phyloP scores from a whole-genome alignment of 345 rosid species.

The Gynandropsis gynandra region DNA sequence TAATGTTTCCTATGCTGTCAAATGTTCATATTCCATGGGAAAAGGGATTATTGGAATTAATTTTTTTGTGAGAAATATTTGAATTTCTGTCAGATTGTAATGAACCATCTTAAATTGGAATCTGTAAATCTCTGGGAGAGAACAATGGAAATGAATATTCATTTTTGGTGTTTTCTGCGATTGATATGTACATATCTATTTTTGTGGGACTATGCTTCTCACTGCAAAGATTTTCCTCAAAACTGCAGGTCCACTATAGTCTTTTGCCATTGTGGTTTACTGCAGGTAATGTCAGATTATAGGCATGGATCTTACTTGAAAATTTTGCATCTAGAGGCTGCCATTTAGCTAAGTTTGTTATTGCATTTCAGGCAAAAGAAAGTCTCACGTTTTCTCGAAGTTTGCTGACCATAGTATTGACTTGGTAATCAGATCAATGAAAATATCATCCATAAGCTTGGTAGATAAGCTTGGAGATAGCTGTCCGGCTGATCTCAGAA shows the following conservation, averaged over 20 bases:
- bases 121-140: neutral
- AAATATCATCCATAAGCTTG: slow-evolving; percentile 28
- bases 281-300: slow-evolving; percentile 42
- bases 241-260: slow-evolving; percentile 48
- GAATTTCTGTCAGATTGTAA: neutral
- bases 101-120: neutral
- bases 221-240: slow-evolving; percentile 12
- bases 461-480: slow-evolving; percentile 32
- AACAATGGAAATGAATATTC: slow-evolving; percentile 4
- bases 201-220: slow-evolving; percentile 17
- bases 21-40: neutral
- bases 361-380: slow-evolving; percentile 45
- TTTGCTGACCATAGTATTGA: slow-evolving; percentile 42
- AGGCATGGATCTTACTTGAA: slow-evolving; percentile 15
- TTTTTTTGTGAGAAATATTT: neutral
- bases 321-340: neutral
- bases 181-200: neutral
- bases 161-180: neutral
- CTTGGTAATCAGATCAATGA: slow-evolving; percentile 34
- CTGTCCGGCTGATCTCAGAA: slow-evolving; percentile 34
- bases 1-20: slow-evolving; percentile 4
- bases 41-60: neutral
- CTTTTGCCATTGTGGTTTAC: slow-evolving; percentile 65
- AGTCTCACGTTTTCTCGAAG: slow-evolving; percentile 39
- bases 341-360: slow-evolving; percentile 6